A percentile compares a stretch with the other conserved stretches of the same genome.
Evolutionary conservation across 495 filamentous ascomycete genomes (phyloP).

Genomic region (Penicillium crystallinum): DNA sequence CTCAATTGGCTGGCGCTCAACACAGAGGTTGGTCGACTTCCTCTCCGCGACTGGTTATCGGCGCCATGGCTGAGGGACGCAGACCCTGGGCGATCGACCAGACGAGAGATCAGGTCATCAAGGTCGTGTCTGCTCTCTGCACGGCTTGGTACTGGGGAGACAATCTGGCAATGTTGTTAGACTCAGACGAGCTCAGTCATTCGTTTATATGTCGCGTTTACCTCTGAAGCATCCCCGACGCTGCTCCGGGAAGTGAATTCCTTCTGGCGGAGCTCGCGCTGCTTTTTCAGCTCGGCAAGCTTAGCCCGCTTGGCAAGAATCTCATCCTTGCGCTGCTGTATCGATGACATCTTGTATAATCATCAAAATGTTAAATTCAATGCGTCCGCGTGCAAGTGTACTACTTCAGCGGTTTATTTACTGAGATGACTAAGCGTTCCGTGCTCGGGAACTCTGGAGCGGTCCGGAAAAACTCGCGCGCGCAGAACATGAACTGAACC

Average conservation of each 20-base stretch:
- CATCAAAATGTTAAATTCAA: slow-evolving; percentile 9
- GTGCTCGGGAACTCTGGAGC: slow-evolving; percentile 15
- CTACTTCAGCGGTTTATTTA: slow-evolving; percentile 23
- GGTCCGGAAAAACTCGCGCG: slow-evolving; percentile 49
- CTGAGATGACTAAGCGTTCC: background rate
- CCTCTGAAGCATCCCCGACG: slow-evolving; percentile 53
- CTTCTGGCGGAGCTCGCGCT: slow-evolving; percentile 73
- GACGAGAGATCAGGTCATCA: slow-evolving; percentile 71
- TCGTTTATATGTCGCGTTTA: slow-evolving; percentile 21
- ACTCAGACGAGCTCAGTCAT: slow-evolving; percentile 13
- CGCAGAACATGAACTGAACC: slow-evolving; percentile 41
- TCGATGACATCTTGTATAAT: slow-evolving; percentile 43
- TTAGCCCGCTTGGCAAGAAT: slow-evolving; percentile 90
- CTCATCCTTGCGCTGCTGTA: slow-evolving; percentile 88
- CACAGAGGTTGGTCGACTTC: slow-evolving; percentile 80
- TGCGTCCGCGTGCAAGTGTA: slow-evolving; percentile 10
- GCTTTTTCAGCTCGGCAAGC: slow-evolving; percentile 91
- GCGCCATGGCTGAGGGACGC: slow-evolving; percentile 61
- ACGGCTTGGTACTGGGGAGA: slow-evolving; percentile 63
- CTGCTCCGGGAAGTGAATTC: slow-evolving; percentile 64
- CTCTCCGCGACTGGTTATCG: slow-evolving; percentile 60
- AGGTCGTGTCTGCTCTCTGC: slow-evolving; percentile 71
- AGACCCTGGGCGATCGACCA: slow-evolving; percentile 73
- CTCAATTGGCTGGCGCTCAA: slow-evolving; percentile 70
- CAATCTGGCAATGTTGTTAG: slow-evolving; percentile 45